Evolutionary conservation across 257 asterid species (phyloP), one percentile per base, ranked within the genome.

Genomic region (Solanum dulcamara): DNA sequence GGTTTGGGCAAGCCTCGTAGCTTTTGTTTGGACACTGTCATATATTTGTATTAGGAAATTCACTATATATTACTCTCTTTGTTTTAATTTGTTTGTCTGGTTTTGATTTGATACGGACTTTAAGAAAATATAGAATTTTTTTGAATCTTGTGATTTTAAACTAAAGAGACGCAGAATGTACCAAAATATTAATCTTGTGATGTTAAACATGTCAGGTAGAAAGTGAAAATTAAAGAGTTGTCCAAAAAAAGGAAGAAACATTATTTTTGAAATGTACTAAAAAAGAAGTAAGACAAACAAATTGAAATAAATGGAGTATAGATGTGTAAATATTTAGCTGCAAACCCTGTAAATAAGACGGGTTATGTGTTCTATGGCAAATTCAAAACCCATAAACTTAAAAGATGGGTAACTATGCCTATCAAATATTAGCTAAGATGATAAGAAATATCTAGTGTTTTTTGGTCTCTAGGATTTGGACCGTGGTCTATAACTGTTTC

Each of bases 121-220:
- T 9, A 0, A 9, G 0, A 4, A 57, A 10, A 30, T n/a, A 57
- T n/a, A 9, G 0, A 10, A n/a, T n/a, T 0, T 57, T 57, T 57
- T 57, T 57, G 7, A n/a, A 1, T 57, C 2, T 57, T 57, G 10
- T 57, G 66, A 1, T 53, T 2, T 53, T 53, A 53, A 53, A 11
- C 26, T 10, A 15, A 15, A 50, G 17, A 50, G 5, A 50, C 17
- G n/a, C 17, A 50, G 15, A 50, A 17, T 17, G 22, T n/a, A n/a
- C n/a, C n/a, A n/a, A n/a, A n/a, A n/a, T n/a, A n/a, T n/a, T n/a
- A n/a, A 1, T 57, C 2, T 57, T 57, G 10, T 57, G 66, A 1
- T 53, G 22, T 55, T 55, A 20, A 55, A 55, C 5, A 55, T 55
- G 30, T 57, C 6, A 0, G 1, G 6, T 9, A 22, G 3, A 22